A percentile compares a stretch with the other conserved stretches of the same genome.
These are phyloP conservation scores for Dysphania ambrosioides DNA, from an alignment of 148 eudicot species.

Conservation along the genomic window DNA sequence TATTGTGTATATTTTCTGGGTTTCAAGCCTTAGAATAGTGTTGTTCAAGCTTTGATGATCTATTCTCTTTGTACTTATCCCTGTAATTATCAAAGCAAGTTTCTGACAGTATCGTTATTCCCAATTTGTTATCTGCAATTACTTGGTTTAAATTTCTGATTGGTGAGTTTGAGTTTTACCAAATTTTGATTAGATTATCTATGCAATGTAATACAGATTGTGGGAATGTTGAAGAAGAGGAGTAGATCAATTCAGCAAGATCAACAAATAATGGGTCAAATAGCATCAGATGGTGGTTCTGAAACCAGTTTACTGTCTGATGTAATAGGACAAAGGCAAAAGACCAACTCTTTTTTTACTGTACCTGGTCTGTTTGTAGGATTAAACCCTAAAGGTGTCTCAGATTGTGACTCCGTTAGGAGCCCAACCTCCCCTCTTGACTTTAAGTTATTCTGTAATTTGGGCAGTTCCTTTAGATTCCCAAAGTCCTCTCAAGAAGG, in stretches of 20 bases:
- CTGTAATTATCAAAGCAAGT: too few relatives aligned
- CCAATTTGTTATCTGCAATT: too few relatives aligned
- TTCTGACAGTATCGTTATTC: too few relatives aligned
- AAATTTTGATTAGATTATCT: not conserved
- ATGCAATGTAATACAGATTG: conserved; percentile 16
- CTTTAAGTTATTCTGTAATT: conserved; percentile 65
- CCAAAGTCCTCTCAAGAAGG: conserved; percentile 45
- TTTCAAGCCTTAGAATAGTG: conserved; percentile 10
- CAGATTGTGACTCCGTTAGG: conserved; percentile 79
- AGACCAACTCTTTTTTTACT: conserved; percentile 64
- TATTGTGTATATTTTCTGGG: too few relatives aligned
- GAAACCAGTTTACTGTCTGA: conserved; percentile 43
- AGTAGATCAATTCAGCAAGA: conserved; percentile 63
- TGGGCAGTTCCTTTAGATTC: conserved; percentile 60
- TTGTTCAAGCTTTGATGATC: not conserved
- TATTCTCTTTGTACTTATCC: too few relatives aligned
- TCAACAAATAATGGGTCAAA: conserved; percentile 56
- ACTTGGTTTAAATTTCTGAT: too few relatives aligned
- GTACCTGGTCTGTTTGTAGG: conserved; percentile 72
- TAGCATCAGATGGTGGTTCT: conserved; percentile 43
- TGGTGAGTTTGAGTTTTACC: not conserved
- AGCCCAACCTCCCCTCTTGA: conserved; percentile 97
- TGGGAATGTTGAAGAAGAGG: conserved; percentile 62
- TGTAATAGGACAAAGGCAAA: conserved; percentile 46
- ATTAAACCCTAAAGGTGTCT: conserved; percentile 46